Base-by-base conservation (phyloP, 768 basidiomycete genomes). In the Goffeauzyma gilvescens region DNA sequence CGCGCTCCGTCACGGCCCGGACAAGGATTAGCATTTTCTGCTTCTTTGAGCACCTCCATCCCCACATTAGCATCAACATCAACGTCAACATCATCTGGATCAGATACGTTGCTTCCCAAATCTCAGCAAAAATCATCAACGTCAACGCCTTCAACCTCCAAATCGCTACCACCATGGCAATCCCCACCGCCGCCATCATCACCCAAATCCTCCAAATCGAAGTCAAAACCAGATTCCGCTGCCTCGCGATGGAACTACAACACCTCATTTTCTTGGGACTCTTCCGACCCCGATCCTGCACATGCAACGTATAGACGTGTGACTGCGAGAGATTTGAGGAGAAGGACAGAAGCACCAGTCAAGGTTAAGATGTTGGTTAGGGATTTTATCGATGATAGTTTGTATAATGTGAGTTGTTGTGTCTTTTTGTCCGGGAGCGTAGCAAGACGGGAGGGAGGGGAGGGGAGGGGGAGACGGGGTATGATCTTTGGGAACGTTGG, bases 351-450 rank as follows among this genome's bases (percentile, higher is more conserved):
- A 38, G 85, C 83, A 6, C 89, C 87, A 2, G 73, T 67, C 33
- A 69, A 75, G 41, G 87, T 89, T 43, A 84, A 81, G 64, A 89
- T 95, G 84, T 76, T 96, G 26, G 77, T 79, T 34, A 76, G 93
- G 50, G 90, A 98, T 66, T 98, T 81, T 60, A 86, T 98, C 48
- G 86, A 96, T 57, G 93, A 98, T 60, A 78, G 82, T 6, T 66
- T 98, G 27, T 98, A 98, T 68, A 96, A 98, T 62, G 63, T 64
- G 37, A 49, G 58, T 45, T 32, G 20, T 1, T 20, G 27, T 26
- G 22, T 10, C 14, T 28, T 14, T 15, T 15, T 3, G 32, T 20
- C 23, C n/a, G 30, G 13, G 38, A 25, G n/a, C 38, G 5, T 26
- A 13, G 15, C 20, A n/a, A 18, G 40, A 30, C 3, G 4, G 15